Evolutionary conservation across 176 grass and related monocot genomes (phyloP).

Genomic region (Pontederia paniculata): DNA sequence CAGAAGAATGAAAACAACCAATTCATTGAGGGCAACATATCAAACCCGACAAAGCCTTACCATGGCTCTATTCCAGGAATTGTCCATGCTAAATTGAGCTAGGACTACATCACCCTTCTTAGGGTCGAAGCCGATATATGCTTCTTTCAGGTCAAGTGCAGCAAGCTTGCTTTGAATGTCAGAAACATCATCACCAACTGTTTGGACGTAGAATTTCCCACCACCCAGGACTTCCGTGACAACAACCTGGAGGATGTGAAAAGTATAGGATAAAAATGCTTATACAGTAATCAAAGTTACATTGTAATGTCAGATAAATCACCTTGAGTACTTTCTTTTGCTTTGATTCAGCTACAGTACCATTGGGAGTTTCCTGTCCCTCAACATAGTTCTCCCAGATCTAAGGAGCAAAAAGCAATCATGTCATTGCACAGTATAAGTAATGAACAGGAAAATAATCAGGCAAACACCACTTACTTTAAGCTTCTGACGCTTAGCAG

Average conservation of each 20-base stretch:
- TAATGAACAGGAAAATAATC: background rate
- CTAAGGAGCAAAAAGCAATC: slow-evolving; percentile 28
- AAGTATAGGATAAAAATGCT: slow-evolving; percentile 1
- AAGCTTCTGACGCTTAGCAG: slow-evolving; percentile 77
- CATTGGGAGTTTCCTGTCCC: slow-evolving; percentile 70
- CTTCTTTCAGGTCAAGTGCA: slow-evolving; percentile 68
- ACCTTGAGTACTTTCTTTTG: slow-evolving; percentile 97
- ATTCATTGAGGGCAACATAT: background rate
- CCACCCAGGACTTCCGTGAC: slow-evolving; percentile 79
- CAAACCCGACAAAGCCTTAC: slow-evolving; percentile 28
- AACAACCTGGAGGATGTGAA: slow-evolving; percentile 44
- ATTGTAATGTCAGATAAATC: background rate
- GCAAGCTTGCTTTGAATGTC: slow-evolving; percentile 80
- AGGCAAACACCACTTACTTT: slow-evolving; percentile 36
- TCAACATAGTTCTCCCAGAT: slow-evolving; percentile 97
- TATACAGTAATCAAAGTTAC: no score
- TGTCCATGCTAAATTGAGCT: slow-evolving; percentile 72
- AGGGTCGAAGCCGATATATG: slow-evolving; percentile 90
- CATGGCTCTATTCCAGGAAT: slow-evolving; percentile 99
- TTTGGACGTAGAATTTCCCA: slow-evolving; percentile 94
- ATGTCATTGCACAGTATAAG: background rate
- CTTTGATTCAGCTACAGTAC: slow-evolving; percentile 48
- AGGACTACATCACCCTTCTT: slow-evolving; percentile 78
- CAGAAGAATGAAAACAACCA: background rate
- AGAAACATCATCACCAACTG: slow-evolving; percentile 68